A percentile compares a stretch with the other conserved stretches of the same genome.
Evolutionary conservation across 208 protist species (phyloP).

Genomic region (Leishmania mexicana): DNA sequence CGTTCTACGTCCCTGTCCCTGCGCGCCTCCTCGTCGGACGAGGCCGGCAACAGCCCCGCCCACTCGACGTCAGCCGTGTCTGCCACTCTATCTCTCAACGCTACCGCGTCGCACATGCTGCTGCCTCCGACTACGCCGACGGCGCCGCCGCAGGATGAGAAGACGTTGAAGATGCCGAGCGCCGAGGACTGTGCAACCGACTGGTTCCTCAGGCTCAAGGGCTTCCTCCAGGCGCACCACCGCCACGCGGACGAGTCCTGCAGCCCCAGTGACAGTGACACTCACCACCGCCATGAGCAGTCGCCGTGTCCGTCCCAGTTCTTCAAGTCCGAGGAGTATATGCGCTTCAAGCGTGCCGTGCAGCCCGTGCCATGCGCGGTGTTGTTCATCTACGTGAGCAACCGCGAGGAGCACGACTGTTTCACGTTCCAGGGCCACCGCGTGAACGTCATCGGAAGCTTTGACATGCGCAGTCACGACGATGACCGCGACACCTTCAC

Average conservation of each 20-base stretch:
- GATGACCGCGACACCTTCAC: slow-evolving; percentile 32
- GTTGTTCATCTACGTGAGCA: slow-evolving; percentile 69
- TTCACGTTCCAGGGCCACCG: slow-evolving; percentile 59
- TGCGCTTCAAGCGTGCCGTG: slow-evolving; percentile 48
- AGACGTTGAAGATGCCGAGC: not conserved
- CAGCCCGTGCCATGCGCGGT: slow-evolving; percentile 65
- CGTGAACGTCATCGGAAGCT: slow-evolving; percentile 79
- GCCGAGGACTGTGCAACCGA: slow-evolving; percentile 9
- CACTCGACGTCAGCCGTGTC: not conserved
- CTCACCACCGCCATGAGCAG: not conserved
- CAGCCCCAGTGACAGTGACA: not conserved
- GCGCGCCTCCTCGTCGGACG: slow-evolving; percentile 4
- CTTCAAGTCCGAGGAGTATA: slow-evolving; percentile 11
- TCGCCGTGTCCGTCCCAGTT: not conserved
- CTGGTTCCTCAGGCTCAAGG: slow-evolving; percentile 10
- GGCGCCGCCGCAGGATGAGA: not conserved
- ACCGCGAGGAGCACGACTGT: slow-evolving; percentile 59
- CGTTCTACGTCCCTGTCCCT: slow-evolving; percentile 1
- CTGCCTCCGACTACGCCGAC: slow-evolving; percentile 1
- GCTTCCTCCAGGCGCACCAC: slow-evolving; percentile 1
- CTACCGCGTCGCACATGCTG: not conserved
- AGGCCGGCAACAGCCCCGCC: not conserved
- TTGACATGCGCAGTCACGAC: slow-evolving; percentile 25
- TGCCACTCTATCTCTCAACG: slow-evolving; percentile 3
- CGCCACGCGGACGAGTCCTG: slow-evolving; percentile 2